phyloP scores from a whole-genome alignment of 2,329 filamentous ascomycete species.

The Claviceps pusilla region DNA sequence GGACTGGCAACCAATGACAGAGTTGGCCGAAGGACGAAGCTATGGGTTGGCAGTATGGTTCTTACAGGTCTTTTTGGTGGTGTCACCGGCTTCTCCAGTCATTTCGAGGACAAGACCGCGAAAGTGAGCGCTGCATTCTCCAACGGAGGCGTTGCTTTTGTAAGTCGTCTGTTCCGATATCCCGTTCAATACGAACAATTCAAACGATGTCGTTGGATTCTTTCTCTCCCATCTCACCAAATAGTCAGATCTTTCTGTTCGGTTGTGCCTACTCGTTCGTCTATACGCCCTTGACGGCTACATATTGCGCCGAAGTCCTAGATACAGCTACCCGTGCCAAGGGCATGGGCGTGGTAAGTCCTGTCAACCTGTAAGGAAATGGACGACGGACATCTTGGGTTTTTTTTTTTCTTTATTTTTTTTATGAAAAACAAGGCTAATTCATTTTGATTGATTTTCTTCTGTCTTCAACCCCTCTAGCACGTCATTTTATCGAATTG shows the following conservation, averaged over 20 bases:
- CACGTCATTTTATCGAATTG: conserved; percentile 17
- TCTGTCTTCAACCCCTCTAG: not conserved
- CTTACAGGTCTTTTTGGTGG: conserved; percentile 29
- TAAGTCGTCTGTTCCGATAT: conserved; percentile 8
- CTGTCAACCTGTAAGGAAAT: not conserved
- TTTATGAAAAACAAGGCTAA: too few relatives aligned
- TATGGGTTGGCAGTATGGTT: conserved; percentile 36
- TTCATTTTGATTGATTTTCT: too few relatives aligned
- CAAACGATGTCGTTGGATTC: too few relatives aligned
- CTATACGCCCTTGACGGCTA: conserved; percentile 30
- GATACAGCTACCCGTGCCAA: conserved; percentile 20
- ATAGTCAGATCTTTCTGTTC: conserved; percentile 31
- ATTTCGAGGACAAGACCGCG: conserved; percentile 20
- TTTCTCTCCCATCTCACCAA: not conserved
- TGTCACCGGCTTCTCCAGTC: conserved; percentile 30
- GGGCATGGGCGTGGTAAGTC: conserved; percentile 19
- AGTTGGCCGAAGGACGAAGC: conserved; percentile 24
- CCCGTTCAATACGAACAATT: too few relatives aligned
- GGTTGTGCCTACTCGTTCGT: conserved; percentile 36
- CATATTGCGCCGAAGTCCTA: conserved; percentile 21
- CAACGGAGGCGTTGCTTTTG: conserved; percentile 31
- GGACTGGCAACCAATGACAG: conserved; percentile 17
- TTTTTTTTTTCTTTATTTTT: too few relatives aligned
- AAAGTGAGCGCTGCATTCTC: conserved; percentile 20
- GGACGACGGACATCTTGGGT: too few relatives aligned